Base-by-base conservation (phyloP, 2,329 filamentous ascomycete genomes). In the Aureobasidium sp. region DNA sequence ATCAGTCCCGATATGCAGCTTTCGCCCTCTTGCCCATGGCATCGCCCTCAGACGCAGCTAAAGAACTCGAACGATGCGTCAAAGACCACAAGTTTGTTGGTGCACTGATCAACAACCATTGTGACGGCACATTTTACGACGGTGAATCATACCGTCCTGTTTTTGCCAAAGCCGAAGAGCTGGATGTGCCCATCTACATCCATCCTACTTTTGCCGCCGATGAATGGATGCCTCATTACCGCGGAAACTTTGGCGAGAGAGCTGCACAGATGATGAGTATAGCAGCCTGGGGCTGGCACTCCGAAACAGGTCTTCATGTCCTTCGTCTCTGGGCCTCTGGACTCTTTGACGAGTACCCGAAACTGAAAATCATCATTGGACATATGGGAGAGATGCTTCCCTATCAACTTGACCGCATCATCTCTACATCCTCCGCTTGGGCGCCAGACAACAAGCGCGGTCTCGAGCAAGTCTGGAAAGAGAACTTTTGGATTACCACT, bases 401-500 rank as follows among this genome's bases (percentile, higher is more conserved):
- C 0, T 85, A 81, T 65, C 78, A 81, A 73, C 71, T 85, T 11
- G 78, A 84, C 47, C 75, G 82, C 1, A 76, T 79, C 42, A 63
- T 70, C n/a, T 45, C 49, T 6, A 59, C 62, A 31, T 61, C 67
- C 55, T 55, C 64, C 69, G 25, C 17, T 8, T 61, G 58, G 62
- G 69, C 69, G 6, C 39, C 44, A 14, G 66, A 70, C 7, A 75
- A 71, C 69, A 72, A 74, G 15, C 65, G 75, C 2, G 68, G 73
- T 2, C 77, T 85, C 48, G 67, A 70, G 29, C 71, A 67, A 41
- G 72, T 73, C 6, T 78, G 73, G 73, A 76, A 75, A 9, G 66
- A 78, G 65, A 86, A 85, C 62, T 73, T 86, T 25, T 85, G 82
- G 82, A 72, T 86, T 52, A 86, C 84, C 2, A 85, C 83, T 0